A percentile compares a stretch with the other conserved stretches of the same genome.
These are phyloP conservation scores for Lyophyllum decastes DNA, from an alignment of 768 basidiomycete species.

Conservation along the genomic window DNA sequence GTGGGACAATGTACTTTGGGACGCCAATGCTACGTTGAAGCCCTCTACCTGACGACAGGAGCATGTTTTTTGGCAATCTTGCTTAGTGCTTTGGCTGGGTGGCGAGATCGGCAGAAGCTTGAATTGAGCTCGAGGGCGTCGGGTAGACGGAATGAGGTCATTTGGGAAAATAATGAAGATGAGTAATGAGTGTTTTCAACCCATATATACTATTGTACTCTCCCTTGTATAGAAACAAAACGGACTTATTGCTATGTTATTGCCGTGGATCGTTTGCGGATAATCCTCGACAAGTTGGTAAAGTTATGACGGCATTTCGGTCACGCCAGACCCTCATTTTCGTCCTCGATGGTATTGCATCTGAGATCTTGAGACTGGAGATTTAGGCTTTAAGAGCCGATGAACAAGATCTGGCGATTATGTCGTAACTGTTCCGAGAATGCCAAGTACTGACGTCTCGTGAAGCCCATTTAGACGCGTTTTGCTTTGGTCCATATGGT, in stretches of 20 bases:
- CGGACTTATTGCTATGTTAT: no score
- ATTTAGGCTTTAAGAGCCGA: not conserved
- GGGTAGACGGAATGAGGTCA: not conserved
- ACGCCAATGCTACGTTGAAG: conserved; percentile 58
- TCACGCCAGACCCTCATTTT: no score
- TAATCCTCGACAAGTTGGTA: no score
- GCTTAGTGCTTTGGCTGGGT: conserved; percentile 53
- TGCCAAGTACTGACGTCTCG: not conserved
- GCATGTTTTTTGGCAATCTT: conserved; percentile 47
- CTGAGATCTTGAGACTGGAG: not conserved
- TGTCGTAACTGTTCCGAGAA: not conserved
- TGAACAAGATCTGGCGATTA: not conserved
- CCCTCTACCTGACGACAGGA: conserved; percentile 51
- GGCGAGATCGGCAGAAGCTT: conserved; percentile 44
- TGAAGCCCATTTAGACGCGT: not conserved
- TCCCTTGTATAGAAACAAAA: not conserved
- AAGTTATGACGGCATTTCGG: no score
- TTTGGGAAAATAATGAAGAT: not conserved
- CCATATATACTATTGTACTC: not conserved
- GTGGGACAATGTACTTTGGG: conserved; percentile 57
- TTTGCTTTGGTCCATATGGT: not conserved
- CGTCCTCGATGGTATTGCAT: not conserved
- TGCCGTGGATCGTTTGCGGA: no score
- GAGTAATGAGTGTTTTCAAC: no score
- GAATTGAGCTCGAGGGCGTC: not conserved